These are phyloP conservation scores for Trametes maxima DNA, from an alignment of 768 basidiomycete genomes.

Conservation along the genomic window DNA sequence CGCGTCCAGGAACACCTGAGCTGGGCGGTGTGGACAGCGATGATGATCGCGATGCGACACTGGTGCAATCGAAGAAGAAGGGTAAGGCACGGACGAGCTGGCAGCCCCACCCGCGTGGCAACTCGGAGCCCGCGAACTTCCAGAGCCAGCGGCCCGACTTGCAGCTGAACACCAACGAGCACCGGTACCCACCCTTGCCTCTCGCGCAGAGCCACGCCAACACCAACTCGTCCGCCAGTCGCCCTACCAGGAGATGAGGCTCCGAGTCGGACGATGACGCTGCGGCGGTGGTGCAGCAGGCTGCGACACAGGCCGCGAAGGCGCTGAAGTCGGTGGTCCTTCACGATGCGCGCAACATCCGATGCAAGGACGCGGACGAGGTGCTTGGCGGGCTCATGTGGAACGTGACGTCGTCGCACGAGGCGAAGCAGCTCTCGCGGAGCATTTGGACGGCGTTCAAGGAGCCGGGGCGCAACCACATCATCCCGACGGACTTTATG, in stretches of 20 bases:
- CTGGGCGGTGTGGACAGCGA: constrained; percentile 26
- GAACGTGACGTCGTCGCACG: constrained; percentile 57
- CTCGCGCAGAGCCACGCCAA: constrained; percentile 12
- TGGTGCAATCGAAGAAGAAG: constrained; percentile 29
- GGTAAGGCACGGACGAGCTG: constrained; percentile 30
- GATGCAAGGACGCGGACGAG: constrained; percentile 47
- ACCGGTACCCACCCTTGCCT: constrained; percentile 46
- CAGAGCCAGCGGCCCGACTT: constrained; percentile 2
- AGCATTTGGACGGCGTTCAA: constrained; percentile 66
- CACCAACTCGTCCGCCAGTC: neutral
- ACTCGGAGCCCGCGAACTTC: constrained; percentile 22
- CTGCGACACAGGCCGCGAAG: constrained; percentile 54
- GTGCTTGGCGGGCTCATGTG: constrained; percentile 46
- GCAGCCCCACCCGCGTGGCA: constrained; percentile 2
- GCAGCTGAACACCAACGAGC: constrained; percentile 24
- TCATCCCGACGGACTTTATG: constrained; percentile 69
- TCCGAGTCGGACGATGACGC: constrained; percentile 37
- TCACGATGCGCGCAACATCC: constrained; percentile 76
- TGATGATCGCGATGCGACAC: constrained; percentile 37
- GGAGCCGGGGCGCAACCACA: constrained; percentile 54
- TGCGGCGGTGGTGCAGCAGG: constrained; percentile 43
- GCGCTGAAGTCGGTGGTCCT: constrained; percentile 67
- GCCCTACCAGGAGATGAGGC: neutral
- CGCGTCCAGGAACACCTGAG: constrained; percentile 24
- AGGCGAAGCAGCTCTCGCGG: constrained; percentile 77